Evolutionary conservation across 2,329 filamentous ascomycete genomes (phyloP), one percentile per base, ranked within the genome.

Genomic region (Ceratocystis colombiana): DNA sequence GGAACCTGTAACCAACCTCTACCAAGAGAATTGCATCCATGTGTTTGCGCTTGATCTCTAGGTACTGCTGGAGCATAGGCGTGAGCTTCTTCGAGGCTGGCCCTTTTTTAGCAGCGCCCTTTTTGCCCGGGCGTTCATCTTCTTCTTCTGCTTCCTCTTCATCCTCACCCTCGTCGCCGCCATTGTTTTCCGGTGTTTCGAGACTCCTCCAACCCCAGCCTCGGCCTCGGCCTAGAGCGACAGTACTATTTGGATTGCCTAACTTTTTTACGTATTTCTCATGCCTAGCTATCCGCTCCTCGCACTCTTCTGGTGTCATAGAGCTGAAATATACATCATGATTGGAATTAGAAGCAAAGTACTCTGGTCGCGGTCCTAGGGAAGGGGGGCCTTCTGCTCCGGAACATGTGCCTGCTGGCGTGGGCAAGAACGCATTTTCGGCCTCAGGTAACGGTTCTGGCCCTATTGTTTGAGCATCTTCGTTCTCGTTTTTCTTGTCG

Each of bases 1-100:
- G 87, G 76, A 96, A 99, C 74, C 99, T 99, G 78, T 99, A 99
- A 63, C 94, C 94, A 7, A 97, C 94, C 74, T 99, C 93, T 64
- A 97, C 86, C 12, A 97, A 88, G 65, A 99, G 80, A 22, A 99
- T 72, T 0, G 93, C 94, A 73, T 97, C 94, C 78, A 90, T 82
- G 73, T 97, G 87, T 71, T 93, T 89, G 68, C 86, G 82, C 77
- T 99, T 99, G 75, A 99, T 96, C 20, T 96, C 92, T 5, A 99
- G 81, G 67, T 96, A 88, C 72, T 97, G 94, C 50, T 88, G 83
- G 74, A 97, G 92, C 86, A 99, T 88, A 0, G 94, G 94, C 0
- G 94, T 99, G 68, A 99, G 82, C 74, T 96, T 96, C 1, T 81
- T 68, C 28, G 37, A 28, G 15, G 28, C 25, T 28, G 61, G 37